Conservation (phyloP, 2,329 filamentous ascomycete species). For the Aspergillus versicolor region DNA sequence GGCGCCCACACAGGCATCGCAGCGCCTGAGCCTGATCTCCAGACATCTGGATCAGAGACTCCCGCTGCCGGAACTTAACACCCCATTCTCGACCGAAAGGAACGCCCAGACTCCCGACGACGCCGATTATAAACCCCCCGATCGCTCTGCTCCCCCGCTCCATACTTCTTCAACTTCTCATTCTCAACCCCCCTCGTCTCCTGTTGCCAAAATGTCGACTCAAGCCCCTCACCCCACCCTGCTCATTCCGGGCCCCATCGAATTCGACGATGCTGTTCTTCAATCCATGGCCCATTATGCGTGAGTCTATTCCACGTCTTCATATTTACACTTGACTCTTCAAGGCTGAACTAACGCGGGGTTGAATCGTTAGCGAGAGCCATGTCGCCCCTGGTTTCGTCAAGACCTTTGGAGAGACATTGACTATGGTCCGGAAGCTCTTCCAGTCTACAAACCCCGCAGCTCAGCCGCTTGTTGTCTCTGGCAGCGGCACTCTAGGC, state of each 20-base stretch:
- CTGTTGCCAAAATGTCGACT: conserved; percentile 52
- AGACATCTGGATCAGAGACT: conserved; percentile 58
- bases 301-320: conserved; percentile 26
- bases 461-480: conserved; percentile 89
- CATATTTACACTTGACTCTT: not conserved
- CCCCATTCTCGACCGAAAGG: conserved; percentile 62
- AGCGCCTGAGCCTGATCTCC: conserved; percentile 60
- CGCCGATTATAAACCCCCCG: conserved; percentile 49
- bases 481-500: conserved; percentile 90
- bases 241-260: conserved; percentile 95
- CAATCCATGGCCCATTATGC: conserved; percentile 91
- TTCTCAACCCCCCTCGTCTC: conserved; percentile 19
- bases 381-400: conserved; percentile 91
- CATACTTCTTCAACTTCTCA: conserved; percentile 8
- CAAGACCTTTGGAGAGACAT: conserved; percentile 82
- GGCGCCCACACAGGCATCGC: conserved; percentile 49
- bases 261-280: conserved; percentile 96
- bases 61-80: conserved; percentile 60
- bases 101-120: conserved; percentile 53
- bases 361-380: conserved; percentile 66
- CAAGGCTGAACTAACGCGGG: not conserved
- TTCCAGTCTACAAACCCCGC: conserved; percentile 83
- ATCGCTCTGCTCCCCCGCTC: conserved; percentile 24
- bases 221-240: conserved; percentile 68
- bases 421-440: conserved; percentile 84